phyloP scores from a whole-genome alignment of 2,329 filamentous ascomycete genomes.

The Botrytis paeoniae region DNA sequence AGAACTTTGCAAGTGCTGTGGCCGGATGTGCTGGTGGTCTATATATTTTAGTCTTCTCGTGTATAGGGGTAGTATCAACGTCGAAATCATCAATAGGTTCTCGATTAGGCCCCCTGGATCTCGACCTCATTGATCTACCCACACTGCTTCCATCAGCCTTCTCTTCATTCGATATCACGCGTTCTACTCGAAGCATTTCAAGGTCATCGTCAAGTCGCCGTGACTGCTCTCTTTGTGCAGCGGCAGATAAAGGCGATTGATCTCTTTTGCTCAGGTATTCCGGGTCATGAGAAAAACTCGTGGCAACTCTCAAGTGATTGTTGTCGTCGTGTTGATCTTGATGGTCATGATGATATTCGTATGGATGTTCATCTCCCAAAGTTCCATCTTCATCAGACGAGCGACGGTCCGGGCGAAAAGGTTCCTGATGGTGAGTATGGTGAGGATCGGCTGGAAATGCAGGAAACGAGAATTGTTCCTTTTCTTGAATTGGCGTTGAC shows the following conservation, averaged over 20 bases:
- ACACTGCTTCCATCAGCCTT: constrained; percentile 35
- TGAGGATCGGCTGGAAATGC: constrained; percentile 29
- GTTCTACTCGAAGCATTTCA: constrained; percentile 61
- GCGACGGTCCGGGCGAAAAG: constrained; percentile 23
- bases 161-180: constrained; percentile 44
- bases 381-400: constrained; percentile 39
- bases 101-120: constrained; percentile 48
- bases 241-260: constrained; percentile 46
- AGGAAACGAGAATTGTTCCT: constrained; percentile 37
- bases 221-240: constrained; percentile 56
- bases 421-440: background rate
- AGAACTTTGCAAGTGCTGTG: constrained; percentile 59
- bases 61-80: constrained; percentile 59
- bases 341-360: background rate
- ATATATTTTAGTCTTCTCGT: constrained; percentile 64
- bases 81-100: constrained; percentile 58
- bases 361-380: constrained; percentile 28
- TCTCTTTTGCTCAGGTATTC: constrained; percentile 28
- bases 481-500: constrained; percentile 35
- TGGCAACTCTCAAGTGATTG: constrained; percentile 49
- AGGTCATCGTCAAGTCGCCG: constrained; percentile 64
- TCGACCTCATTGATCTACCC: constrained; percentile 36
- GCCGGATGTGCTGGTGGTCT: constrained; percentile 61
- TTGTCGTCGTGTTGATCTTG: constrained; percentile 30
- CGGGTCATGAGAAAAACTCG: constrained; percentile 40